Base-by-base conservation (phyloP, 352 stramenopile genomes). In the Aphanomyces stellatus region DNA sequence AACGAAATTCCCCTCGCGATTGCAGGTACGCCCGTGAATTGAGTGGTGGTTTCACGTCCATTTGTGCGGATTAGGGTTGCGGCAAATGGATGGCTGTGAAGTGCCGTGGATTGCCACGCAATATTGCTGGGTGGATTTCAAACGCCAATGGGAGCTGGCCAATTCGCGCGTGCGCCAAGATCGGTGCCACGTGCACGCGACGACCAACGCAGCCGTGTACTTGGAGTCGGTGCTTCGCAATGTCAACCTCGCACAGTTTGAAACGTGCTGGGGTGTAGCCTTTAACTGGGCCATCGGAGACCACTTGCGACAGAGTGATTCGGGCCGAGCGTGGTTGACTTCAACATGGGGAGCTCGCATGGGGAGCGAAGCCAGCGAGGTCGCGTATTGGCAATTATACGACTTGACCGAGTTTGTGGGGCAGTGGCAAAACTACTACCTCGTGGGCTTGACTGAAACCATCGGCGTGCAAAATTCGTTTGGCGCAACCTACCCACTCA, bases 371-470 rank as follows among this genome's bases (percentile, higher is more conserved):
- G 33, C 7, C 2, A 22, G 24, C 25, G 57, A 65, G n/a, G 57
- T 37, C 1, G 25, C 11, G 25, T 27, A 33, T 15, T 65, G 57
- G 57, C 5, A 27, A 4, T 3, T 4, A 1, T 8, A 25, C 27
- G n/a, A 19, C 43, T 27, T 65, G 22, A 55, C 57, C 10, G 2
- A 2, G 2, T 65, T 51, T 22, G 42, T 42, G 24, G 13, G 30
- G 34, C 57, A 53, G 43, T 64, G 56, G 56, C 56, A 64, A 51
- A 64, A 51, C 42, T 64, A 64, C 34, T 48, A 64, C n/a, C 15
- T 37, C n/a, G 19, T 43, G n/a, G 34, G 53, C 3, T 4, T 64
- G 3, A 4, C 19, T 28, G 34, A 64, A 11, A 51, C 24, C 3
- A 8, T 51, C 7, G 37, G 25, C 7, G 25, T 64, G n/a, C 31